Conservation (phyloP, 225 moss, liverwort and hornwort species). For the Pseudoscleropodium purum region DNA sequence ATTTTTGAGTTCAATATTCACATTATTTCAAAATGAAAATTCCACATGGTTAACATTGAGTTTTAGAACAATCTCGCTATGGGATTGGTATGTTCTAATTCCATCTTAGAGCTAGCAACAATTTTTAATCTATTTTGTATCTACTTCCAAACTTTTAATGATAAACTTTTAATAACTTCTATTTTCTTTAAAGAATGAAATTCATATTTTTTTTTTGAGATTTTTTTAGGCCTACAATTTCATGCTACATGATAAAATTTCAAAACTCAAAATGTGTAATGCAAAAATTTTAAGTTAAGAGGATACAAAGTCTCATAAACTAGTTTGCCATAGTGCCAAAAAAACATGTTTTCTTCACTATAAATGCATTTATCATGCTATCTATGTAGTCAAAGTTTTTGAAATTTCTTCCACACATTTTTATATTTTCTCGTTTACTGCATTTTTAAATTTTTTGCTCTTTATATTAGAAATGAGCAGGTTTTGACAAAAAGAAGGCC, state of each 20-base stretch:
- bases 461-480: background rate
- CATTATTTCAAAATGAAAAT: background rate
- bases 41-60: background rate
- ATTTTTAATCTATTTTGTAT: background rate
- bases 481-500: background rate
- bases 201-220: accelerated
- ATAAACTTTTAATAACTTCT: no score
- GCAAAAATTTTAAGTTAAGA: background rate
- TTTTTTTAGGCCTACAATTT: background rate
- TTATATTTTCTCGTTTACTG: background rate
- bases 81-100: background rate
- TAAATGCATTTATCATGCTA: background rate
- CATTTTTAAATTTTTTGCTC: accelerated
- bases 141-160: background rate
- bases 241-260: no score
- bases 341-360: background rate
- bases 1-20: background rate
- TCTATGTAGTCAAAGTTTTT: background rate
- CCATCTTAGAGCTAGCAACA: no score
- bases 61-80: background rate
- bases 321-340: accelerated
- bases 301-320: background rate
- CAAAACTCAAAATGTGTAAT: background rate
- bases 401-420: background rate
- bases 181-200: background rate